phyloP scores from a whole-genome alignment of 1,139 yeast species.

The Kurtzmaniella quercitrusa region DNA sequence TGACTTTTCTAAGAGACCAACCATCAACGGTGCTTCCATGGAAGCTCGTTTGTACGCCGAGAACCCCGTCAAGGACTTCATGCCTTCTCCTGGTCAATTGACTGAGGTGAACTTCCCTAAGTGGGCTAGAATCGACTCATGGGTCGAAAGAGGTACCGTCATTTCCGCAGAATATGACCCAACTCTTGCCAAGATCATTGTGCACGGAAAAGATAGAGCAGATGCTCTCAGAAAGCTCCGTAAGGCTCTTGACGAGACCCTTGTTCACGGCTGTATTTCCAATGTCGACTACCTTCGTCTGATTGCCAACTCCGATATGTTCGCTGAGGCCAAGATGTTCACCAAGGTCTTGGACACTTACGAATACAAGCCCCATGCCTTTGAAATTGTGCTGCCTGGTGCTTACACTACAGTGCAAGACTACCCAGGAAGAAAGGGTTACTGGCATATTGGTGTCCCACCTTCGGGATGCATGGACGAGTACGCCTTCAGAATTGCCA shows the following conservation, averaged over 20 bases:
- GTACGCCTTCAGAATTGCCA: slow-evolving; percentile 83
- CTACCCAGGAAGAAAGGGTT: slow-evolving; percentile 85
- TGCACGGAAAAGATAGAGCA: slow-evolving; percentile 81
- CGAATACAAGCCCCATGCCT: slow-evolving; percentile 74
- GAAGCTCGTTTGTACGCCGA: slow-evolving; percentile 96
- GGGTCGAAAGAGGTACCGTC: slow-evolving; percentile 89
- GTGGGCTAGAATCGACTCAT: slow-evolving; percentile 90
- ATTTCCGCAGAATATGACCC: slow-evolving; percentile 95
- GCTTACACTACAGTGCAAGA: slow-evolving; percentile 95
- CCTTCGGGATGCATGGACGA: slow-evolving; percentile 99
- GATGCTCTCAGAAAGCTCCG: slow-evolving; percentile 78
- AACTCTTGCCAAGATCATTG: slow-evolving; percentile 92
- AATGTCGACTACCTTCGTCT: slow-evolving; percentile 86
- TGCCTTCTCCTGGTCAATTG: slow-evolving; percentile 95
- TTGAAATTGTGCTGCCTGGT: slow-evolving; percentile 83
- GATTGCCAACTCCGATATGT: slow-evolving; percentile 80
- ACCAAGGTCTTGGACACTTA: slow-evolving; percentile 86
- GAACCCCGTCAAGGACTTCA: slow-evolving; percentile 89
- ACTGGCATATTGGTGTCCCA: slow-evolving; percentile 93
- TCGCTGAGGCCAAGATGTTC: slow-evolving; percentile 75
- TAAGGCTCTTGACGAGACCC: slow-evolving; percentile 80
- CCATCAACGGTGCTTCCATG: slow-evolving; percentile 83
- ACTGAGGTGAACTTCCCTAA: slow-evolving; percentile 80
- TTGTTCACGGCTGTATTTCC: slow-evolving; percentile 81
- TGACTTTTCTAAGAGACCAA: slow-evolving; percentile 55